Evolutionary conservation across 2,329 filamentous ascomycete genomes (phyloP).

Genomic region (Zopfia rhizophila): DNA sequence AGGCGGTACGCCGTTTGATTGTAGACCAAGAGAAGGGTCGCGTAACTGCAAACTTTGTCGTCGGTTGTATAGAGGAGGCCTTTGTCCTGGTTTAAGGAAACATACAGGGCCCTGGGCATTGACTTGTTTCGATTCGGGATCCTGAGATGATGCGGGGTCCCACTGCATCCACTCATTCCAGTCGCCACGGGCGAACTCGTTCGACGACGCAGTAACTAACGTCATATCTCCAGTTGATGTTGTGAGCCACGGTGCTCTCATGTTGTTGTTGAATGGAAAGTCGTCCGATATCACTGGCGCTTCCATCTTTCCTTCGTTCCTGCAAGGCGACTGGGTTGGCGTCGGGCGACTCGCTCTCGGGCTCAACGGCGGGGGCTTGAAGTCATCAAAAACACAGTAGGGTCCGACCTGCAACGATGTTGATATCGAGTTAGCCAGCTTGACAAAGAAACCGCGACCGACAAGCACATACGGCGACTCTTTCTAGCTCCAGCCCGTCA

Average conservation of each 20-base stretch:
- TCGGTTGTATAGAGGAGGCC: slow-evolving; percentile 36
- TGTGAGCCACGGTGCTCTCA: slow-evolving; percentile 48
- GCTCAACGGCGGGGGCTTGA: slow-evolving; percentile 36
- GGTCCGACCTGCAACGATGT: slow-evolving; percentile 45
- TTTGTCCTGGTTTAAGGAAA: slow-evolving; percentile 39
- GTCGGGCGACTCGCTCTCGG: slow-evolving; percentile 23
- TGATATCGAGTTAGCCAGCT: slow-evolving; percentile 37
- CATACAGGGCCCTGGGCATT: slow-evolving; percentile 39
- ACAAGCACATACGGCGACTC: slow-evolving; percentile 50
- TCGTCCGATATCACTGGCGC: slow-evolving; percentile 47
- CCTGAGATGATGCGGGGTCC: slow-evolving; percentile 53
- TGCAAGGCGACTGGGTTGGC: slow-evolving; percentile 10
- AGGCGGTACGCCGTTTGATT: slow-evolving; percentile 33
- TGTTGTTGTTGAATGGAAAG: slow-evolving; percentile 38
- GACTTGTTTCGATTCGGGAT: slow-evolving; percentile 31
- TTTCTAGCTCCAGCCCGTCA: slow-evolving; percentile 49
- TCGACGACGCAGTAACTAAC: slow-evolving; percentile 37
- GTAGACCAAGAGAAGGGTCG: slow-evolving; percentile 25
- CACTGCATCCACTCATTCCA: slow-evolving; percentile 62
- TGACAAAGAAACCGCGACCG: slow-evolving; percentile 11
- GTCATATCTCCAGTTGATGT: slow-evolving; percentile 46
- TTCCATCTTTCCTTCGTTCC: slow-evolving; percentile 39
- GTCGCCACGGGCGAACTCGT: slow-evolving; percentile 46
- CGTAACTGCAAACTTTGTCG: slow-evolving; percentile 37
- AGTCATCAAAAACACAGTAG: slow-evolving; percentile 51